A percentile compares a stretch with the other conserved stretches of the same genome.
Conservation (phyloP, 2,329 filamentous ascomycete species). For the Calonectria ilicicola region DNA sequence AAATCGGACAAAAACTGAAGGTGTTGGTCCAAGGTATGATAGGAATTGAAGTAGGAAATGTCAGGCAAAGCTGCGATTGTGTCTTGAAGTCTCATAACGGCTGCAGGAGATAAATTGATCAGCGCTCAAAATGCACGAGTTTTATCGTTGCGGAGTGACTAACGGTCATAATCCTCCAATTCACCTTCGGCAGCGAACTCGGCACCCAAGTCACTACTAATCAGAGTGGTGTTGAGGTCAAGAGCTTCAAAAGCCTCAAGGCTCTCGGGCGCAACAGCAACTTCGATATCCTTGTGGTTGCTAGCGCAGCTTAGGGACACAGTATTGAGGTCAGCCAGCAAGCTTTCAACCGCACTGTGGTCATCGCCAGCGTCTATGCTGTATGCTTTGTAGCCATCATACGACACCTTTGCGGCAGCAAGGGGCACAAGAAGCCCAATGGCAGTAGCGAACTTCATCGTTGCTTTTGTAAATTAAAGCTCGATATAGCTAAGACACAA, state of each 20-base stretch:
- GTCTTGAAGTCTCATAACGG: not conserved
- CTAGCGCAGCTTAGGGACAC: not conserved
- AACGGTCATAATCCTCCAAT: not conserved
- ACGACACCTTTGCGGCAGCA: not conserved
- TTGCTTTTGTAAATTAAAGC: not conserved
- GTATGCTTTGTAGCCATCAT: constrained; percentile 1
- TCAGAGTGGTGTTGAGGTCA: not conserved
- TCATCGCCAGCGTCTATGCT: not conserved
- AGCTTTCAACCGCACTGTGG: not conserved
- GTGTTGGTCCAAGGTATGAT: not conserved
- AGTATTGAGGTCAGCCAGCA: not conserved
- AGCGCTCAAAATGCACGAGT: accelerated
- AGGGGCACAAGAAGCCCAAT: not conserved
- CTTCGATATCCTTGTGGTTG: not conserved
- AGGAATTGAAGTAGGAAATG: not conserved
- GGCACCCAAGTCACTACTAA: not conserved
- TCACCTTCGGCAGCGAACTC: constrained; percentile 1
- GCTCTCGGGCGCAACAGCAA: not conserved
- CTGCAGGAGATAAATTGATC: not conserved
- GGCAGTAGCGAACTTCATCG: not conserved
- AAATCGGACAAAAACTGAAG: not conserved
- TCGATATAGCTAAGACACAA: too few relatives aligned
- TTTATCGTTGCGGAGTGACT: not conserved
- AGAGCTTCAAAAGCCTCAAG: not conserved
- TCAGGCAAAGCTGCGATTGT: not conserved